These are phyloP conservation scores for Hortaea sp. DNA, from an alignment of 2,329 filamentous ascomycete genomes.

Conservation along the genomic window DNA sequence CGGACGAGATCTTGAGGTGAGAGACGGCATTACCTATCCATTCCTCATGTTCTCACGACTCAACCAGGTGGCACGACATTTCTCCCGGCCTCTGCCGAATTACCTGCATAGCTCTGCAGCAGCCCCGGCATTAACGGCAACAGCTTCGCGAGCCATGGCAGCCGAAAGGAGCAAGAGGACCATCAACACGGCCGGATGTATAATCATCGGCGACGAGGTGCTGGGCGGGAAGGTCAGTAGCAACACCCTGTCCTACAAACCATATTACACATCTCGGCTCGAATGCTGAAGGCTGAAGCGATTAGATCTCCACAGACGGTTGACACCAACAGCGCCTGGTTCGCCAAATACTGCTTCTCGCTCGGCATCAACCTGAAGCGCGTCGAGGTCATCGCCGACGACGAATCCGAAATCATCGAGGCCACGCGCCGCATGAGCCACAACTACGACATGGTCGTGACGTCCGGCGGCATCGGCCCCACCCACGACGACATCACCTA, in stretches of 20 bases:
- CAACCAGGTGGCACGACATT: conserved; percentile 61
- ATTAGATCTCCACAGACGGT: conserved; percentile 39
- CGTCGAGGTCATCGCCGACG: conserved; percentile 87
- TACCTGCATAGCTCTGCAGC: conserved; percentile 41
- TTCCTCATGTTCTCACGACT: conserved; percentile 63
- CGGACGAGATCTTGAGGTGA: too few species aligned
- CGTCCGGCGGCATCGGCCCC: conserved; percentile 88
- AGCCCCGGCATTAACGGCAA: conserved; percentile 30
- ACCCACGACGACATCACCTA: conserved; percentile 99
- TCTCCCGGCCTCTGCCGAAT: conserved; percentile 53
- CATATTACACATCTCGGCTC: background rate
- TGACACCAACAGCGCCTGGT: conserved; percentile 56
- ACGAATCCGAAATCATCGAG: conserved; percentile 82
- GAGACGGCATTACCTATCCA: too few species aligned
- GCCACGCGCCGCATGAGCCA: conserved; percentile 77
- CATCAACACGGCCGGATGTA: conserved; percentile 81
- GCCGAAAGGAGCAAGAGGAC: conserved; percentile 51
- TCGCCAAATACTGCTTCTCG: conserved; percentile 57
- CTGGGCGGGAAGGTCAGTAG: conserved; percentile 73
- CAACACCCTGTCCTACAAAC: background rate
- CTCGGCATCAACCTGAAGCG: conserved; percentile 64
- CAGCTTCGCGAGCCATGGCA: conserved; percentile 36
- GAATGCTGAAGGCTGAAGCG: conserved; percentile 5
- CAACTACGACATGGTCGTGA: conserved; percentile 89
- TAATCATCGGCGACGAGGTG: conserved; percentile 97